Evolutionary conservation across 2,329 filamentous ascomycete species (phyloP).

Genomic region (Ophiobolus disseminans): DNA sequence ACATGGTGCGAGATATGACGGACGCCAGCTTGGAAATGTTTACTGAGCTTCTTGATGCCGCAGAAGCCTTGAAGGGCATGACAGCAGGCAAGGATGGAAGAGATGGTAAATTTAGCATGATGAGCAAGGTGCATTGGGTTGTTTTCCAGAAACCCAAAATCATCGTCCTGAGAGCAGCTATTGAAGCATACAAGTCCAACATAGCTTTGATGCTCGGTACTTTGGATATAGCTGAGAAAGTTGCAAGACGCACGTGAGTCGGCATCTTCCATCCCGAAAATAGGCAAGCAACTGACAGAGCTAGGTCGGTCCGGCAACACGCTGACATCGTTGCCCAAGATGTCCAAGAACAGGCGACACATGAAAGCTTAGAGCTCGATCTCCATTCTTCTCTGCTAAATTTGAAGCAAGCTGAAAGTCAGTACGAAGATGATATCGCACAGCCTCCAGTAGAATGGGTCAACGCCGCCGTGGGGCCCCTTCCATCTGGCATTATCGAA

Average conservation of each 20-base stretch:
- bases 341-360: constrained; percentile 17
- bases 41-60: constrained; percentile 25
- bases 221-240: constrained; percentile 29
- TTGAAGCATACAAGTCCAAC: constrained; percentile 32
- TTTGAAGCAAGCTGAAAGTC: constrained; percentile 17
- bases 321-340: constrained; percentile 9
- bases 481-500: too few relatives aligned
- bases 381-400: constrained; percentile 21
- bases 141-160: constrained; percentile 31
- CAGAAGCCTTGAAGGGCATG: constrained; percentile 13
- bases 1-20: constrained; percentile 27
- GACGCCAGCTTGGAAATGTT: constrained; percentile 27
- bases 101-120: constrained; percentile 20
- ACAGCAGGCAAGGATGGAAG: constrained; percentile 21
- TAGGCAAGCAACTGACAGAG: neutral
- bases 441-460: neutral
- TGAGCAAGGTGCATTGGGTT: constrained; percentile 22
- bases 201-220: constrained; percentile 28
- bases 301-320: neutral
- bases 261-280: neutral
- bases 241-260: constrained; percentile 15
- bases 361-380: constrained; percentile 24
- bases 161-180: constrained; percentile 19
- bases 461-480: too few relatives aligned
- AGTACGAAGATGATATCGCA: constrained; percentile 7